These are phyloP conservation scores for Lactifluus rugatus DNA, from an alignment of 768 basidiomycete species.

Conservation along the genomic window DNA sequence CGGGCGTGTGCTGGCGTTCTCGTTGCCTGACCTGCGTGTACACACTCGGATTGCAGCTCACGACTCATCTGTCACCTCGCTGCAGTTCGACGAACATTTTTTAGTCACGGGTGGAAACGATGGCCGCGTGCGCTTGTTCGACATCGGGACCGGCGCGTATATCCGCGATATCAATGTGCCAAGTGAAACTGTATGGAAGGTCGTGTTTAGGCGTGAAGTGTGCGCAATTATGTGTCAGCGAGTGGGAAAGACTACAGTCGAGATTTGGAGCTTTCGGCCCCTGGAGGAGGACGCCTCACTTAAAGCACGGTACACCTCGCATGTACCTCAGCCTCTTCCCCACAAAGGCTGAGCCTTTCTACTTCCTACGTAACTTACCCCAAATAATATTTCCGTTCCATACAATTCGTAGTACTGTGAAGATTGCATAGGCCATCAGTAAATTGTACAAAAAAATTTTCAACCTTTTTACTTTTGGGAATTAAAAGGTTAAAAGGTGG, in stretches of 20 bases:
- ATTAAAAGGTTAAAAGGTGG: no score
- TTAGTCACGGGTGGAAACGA: constrained; percentile 82
- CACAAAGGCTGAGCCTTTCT: no score
- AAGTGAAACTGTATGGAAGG: constrained; percentile 84
- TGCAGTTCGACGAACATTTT: constrained; percentile 79
- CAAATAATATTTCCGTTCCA: neutral
- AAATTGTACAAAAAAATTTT: no score
- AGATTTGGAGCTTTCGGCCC: constrained; percentile 73
- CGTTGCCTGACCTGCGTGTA: constrained; percentile 20
- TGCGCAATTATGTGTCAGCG: constrained; percentile 77
- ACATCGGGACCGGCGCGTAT: constrained; percentile 50
- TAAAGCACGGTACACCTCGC: neutral
- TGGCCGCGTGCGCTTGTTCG: constrained; percentile 70
- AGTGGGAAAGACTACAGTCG: constrained; percentile 74
- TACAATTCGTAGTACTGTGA: neutral
- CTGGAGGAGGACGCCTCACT: no score
- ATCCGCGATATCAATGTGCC: constrained; percentile 71
- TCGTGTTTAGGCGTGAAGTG: constrained; percentile 59
- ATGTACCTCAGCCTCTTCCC: no score
- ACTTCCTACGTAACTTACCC: no score
- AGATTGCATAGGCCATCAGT: no score
- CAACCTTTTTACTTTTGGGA: no score
- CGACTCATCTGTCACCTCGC: constrained; percentile 74
- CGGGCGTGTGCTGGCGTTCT: constrained; percentile 70
- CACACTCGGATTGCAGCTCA: constrained; percentile 75